Evolutionary conservation across 2,329 filamentous ascomycete species (phyloP), one percentile per base, ranked within the genome.

Genomic region (Penicillium digitatum): DNA sequence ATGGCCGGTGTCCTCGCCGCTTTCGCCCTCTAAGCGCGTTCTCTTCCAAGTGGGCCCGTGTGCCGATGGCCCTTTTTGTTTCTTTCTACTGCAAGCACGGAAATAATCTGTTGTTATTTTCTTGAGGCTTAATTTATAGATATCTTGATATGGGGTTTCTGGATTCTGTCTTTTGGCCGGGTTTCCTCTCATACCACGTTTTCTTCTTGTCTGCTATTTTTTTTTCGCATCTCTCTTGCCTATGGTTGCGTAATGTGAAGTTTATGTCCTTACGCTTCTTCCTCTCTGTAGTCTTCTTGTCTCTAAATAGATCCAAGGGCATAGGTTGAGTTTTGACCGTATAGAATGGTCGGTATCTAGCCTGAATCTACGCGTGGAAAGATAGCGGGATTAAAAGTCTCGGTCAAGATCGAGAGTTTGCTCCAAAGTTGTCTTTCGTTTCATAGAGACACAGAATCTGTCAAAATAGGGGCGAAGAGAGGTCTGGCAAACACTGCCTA

Each of bases 1-100:
- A 67, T 68, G 35, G 67, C 66, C 34, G 72, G 69, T 67, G 54
- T 72, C 40, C 58, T 66, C 53, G 71, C 70, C 55, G 63, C 71
- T 50, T 60, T 73, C 48, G 70, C 69, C 48, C 67, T 74, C 57
- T 73, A 73, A 70, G 47, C 42, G 42, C 37, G 46, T 34, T 24
- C n/a, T 7, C 14, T 10, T 27, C 5, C 5, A 31, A 24, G 24
- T 24, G 18, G 32, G 18, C n/a, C 44, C 18, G 52, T n/a, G 32
- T 34, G 43, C 9, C 8, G 9, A 32, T 37, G 27, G 26, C 42
- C 12, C n/a, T n/a, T 26, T 44, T 40, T 35, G 4, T 54, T 54
- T 45, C 47, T 51, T 54, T 45, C 47, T 53, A 2, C 12, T 38
- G 3, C 16, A 44, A 52, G 34, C 50, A n/a, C 20, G 31, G 32